phyloP scores from a whole-genome alignment of 2,329 filamentous ascomycete species.

The Aspergillus caelatus region DNA sequence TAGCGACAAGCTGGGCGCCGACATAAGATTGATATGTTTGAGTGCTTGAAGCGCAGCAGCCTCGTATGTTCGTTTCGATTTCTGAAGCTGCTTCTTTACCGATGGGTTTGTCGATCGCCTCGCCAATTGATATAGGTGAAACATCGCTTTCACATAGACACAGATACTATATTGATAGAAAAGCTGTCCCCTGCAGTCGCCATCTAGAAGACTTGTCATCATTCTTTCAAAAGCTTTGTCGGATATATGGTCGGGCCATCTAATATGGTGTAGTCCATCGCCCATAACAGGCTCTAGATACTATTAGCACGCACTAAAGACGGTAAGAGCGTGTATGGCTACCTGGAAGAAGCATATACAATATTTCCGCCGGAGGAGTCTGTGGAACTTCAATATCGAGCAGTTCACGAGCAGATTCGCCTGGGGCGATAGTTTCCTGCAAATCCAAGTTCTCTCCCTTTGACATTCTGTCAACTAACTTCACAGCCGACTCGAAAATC shows the following conservation, averaged over 20 bases:
- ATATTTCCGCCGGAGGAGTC: constrained; percentile 23
- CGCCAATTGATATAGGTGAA: constrained; percentile 19
- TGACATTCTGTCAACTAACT: constrained; percentile 23
- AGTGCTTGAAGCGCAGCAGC: constrained; percentile 20
- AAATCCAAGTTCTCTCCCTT: constrained; percentile 5
- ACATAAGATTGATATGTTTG: constrained; percentile 22
- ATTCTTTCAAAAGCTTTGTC: constrained; percentile 24
- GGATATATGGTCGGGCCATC: constrained; percentile 33
- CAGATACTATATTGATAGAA: constrained; percentile 30
- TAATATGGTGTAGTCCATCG: neutral
- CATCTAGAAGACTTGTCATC: constrained; percentile 19
- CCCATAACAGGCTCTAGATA: constrained; percentile 3
- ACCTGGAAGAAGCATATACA: constrained; percentile 29
- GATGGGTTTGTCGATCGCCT: constrained; percentile 15
- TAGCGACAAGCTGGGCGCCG: constrained; percentile 19
- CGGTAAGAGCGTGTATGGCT: neutral
- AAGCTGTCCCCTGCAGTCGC: constrained; percentile 12
- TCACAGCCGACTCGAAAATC: constrained; percentile 25
- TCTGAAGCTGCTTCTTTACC: constrained; percentile 21
- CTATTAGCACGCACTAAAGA: neutral
- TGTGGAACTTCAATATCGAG: constrained; percentile 9
- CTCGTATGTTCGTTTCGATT: constrained; percentile 25
- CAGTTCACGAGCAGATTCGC: constrained; percentile 4
- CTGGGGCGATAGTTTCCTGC: neutral
- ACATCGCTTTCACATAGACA: constrained; percentile 28